Conservation (phyloP, 371 early-diverging fungal species). For the Mucor velutinosus region DNA sequence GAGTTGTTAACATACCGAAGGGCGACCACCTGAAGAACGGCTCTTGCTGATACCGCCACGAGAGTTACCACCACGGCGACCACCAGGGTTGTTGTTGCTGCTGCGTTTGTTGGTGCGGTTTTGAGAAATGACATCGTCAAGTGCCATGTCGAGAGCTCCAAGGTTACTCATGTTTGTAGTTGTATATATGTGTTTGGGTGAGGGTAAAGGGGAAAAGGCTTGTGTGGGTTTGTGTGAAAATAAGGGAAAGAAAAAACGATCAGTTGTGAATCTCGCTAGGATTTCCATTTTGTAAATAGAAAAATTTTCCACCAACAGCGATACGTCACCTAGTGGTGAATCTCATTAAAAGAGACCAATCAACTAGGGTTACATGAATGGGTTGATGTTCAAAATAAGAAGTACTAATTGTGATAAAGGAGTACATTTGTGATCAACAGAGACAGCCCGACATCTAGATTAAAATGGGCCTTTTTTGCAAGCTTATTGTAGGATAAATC, state of each 20-base stretch:
- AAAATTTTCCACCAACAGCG: background rate
- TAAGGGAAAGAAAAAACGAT: background rate
- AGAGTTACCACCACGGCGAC: slow-evolving; percentile 18
- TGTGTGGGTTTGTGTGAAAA: background rate
- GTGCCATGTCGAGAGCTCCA: slow-evolving; percentile 55
- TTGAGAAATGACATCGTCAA: slow-evolving; percentile 54
- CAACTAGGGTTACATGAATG: background rate
- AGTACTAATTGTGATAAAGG: background rate
- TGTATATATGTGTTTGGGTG: background rate
- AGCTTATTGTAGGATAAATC: no score
- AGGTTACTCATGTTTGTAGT: slow-evolving; percentile 25
- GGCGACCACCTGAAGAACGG: slow-evolving; percentile 30
- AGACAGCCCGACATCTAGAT: background rate
- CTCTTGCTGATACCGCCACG: slow-evolving; percentile 29
- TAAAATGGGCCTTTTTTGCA: no score
- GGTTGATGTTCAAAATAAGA: background rate
- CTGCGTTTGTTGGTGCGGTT: slow-evolving; percentile 26
- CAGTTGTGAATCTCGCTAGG: background rate
- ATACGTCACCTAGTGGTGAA: background rate
- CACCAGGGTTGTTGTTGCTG: slow-evolving; percentile 19
- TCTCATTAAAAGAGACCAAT: background rate
- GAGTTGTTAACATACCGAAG: slow-evolving; percentile 39
- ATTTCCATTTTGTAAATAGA: background rate
- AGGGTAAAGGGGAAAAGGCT: background rate
- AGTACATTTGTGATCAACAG: background rate